Conservation (phyloP, 257 asterid genomes). For the Henckelia pumila region DNA sequence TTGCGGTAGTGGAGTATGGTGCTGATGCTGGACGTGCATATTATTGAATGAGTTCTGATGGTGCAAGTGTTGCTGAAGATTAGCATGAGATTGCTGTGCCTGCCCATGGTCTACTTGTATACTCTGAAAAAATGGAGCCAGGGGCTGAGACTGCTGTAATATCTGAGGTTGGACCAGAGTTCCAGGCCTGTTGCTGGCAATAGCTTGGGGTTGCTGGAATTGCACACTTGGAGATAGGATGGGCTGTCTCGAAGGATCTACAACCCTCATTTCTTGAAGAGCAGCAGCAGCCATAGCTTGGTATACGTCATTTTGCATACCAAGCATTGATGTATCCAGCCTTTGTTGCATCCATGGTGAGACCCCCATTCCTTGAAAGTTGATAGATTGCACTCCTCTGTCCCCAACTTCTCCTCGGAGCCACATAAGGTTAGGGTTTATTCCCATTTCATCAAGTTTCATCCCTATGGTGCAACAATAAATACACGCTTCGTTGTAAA, state of each 20-base stretch:
- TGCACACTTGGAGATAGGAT: slow-evolving; percentile 45
- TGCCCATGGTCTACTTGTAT: slow-evolving; percentile 34
- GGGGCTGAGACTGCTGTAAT: slow-evolving; percentile 42
- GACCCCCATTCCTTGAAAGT: slow-evolving; percentile 61
- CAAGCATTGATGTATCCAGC: slow-evolving; percentile 42
- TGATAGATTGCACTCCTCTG: slow-evolving; percentile 47
- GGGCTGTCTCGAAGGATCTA: slow-evolving; percentile 63
- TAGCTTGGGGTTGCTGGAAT: slow-evolving; percentile 47
- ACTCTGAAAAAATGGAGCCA: slow-evolving; percentile 37
- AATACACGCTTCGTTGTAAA: slow-evolving; percentile 3
- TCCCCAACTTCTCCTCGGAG: slow-evolving; percentile 50
- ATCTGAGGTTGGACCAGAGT: slow-evolving; percentile 42
- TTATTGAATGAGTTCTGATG: slow-evolving; percentile 51
- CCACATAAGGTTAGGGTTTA: slow-evolving; percentile 58
- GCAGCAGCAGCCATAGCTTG: slow-evolving; percentile 77
- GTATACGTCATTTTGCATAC: slow-evolving; percentile 61
- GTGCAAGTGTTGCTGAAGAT: slow-evolving; percentile 49
- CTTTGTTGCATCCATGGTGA: slow-evolving; percentile 70
- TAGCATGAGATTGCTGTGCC: slow-evolving; percentile 34
- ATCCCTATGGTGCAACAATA: slow-evolving; percentile 38
- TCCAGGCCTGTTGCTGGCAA: slow-evolving; percentile 25
- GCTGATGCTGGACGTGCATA: slow-evolving; percentile 39
- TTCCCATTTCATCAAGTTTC: slow-evolving; percentile 54
- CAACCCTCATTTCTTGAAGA: slow-evolving; percentile 49
- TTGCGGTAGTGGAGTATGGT: slow-evolving; percentile 2